Evolutionary conservation across 1,284 basidiomycete genomes (phyloP).

Genomic region (Ganoderma sinense): DNA sequence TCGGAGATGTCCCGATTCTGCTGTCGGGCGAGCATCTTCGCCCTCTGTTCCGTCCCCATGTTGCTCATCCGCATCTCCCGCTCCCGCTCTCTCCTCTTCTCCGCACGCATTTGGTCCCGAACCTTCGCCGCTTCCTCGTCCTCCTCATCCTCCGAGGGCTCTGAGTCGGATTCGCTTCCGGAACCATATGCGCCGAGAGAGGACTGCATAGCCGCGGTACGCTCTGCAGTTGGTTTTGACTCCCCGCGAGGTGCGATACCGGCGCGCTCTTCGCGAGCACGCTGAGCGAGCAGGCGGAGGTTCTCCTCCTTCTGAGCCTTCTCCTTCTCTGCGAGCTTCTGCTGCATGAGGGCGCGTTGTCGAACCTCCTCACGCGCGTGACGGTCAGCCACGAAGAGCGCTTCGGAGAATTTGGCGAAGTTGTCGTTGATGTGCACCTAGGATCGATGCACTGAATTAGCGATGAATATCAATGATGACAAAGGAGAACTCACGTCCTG

Average conservation of each 20-base stretch:
- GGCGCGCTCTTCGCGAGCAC: constrained; percentile 92
- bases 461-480: not conserved
- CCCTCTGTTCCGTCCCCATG: constrained; percentile 97
- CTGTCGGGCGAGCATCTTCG: constrained; percentile 93
- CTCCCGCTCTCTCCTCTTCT: constrained; percentile 94
- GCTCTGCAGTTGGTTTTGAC: constrained; percentile 64
- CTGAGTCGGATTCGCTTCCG: constrained; percentile 68
- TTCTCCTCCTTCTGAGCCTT: constrained; percentile 98
- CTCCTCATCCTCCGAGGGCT: constrained; percentile 61
- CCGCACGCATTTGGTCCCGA: constrained; percentile 89
- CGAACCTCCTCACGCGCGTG: constrained; percentile 98
- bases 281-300: constrained; percentile 91
- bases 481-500: constrained; percentile 81
- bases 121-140: constrained; percentile 89
- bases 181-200: constrained; percentile 88
- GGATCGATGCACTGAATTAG: not conserved
- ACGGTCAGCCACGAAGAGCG: constrained; percentile 95
- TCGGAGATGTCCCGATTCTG: constrained; percentile 99
- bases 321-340: constrained; percentile 97
- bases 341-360: constrained; percentile 96
- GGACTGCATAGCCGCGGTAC: constrained; percentile 74
- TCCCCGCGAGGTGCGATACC: constrained; percentile 62
- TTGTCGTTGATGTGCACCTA: constrained; percentile 98
- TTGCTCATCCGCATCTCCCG: constrained; percentile 99
- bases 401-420: constrained; percentile 99